These are phyloP conservation scores for Colletotrichum theobromicola DNA, from an alignment of 2,329 filamentous ascomycete genomes.

Conservation along the genomic window DNA sequence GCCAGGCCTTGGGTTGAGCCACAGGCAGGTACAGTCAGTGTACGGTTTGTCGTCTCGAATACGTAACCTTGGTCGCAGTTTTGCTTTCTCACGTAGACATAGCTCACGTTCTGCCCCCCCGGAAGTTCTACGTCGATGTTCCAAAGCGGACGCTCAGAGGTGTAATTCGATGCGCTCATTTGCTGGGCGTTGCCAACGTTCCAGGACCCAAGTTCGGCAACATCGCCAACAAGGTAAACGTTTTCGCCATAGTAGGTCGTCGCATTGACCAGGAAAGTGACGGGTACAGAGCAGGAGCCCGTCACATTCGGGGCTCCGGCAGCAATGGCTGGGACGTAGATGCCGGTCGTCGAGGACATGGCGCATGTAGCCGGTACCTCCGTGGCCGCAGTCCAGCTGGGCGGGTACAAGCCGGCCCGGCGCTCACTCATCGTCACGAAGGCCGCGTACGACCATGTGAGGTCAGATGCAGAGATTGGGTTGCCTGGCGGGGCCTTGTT, in stretches of 20 bases:
- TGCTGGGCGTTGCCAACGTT: constrained; percentile 40
- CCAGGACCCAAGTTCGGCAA: constrained; percentile 48
- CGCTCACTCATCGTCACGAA: constrained; percentile 52
- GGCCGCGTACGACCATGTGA: constrained; percentile 59
- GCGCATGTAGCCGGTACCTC: constrained; percentile 32
- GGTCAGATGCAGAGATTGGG: constrained; percentile 49
- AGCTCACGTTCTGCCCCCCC: constrained; percentile 46
- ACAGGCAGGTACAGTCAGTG: constrained; percentile 42
- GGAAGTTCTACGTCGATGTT: constrained; percentile 41
- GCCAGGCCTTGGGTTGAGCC: constrained; percentile 27
- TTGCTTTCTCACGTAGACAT: constrained; percentile 50
- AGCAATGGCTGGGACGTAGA: constrained; percentile 37
- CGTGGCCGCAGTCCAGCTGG: constrained; percentile 29
- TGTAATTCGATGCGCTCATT: constrained; percentile 47
- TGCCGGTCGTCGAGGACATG: constrained; percentile 27
- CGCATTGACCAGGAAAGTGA: constrained; percentile 51
- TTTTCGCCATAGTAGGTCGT: constrained; percentile 53
- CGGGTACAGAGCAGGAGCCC: constrained; percentile 34
- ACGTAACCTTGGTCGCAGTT: constrained; percentile 46
- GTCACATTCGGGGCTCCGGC: constrained; percentile 39
- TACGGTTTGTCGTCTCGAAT: constrained; percentile 49
- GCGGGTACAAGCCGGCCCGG: constrained; percentile 36
- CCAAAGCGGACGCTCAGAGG: constrained; percentile 48
- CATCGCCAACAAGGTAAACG: constrained; percentile 48
- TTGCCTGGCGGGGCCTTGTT: constrained; percentile 38